Conservation (phyloP, 176 grass and related monocot genomes). For the Ampelocalamus luodianensis region DNA sequence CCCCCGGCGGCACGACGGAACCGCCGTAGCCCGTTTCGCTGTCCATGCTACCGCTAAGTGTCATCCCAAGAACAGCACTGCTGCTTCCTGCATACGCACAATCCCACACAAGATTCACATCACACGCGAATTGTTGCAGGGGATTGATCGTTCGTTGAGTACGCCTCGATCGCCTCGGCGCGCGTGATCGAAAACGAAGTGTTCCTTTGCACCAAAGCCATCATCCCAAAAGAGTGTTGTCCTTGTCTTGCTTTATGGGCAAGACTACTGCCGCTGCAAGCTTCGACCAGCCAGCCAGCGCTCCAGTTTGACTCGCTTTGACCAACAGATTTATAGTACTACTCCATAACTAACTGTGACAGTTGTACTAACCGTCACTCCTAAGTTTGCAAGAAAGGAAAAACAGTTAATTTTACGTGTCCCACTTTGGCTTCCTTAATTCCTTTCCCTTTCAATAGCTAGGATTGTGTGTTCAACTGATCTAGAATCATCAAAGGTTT, state of each 20-base stretch:
- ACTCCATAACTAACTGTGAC: not conserved
- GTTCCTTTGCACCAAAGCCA: constrained; percentile 51
- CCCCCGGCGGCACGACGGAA: not conserved
- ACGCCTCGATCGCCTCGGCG: constrained; percentile 17
- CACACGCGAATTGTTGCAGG: constrained; percentile 31
- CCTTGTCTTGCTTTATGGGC: constrained; percentile 37
- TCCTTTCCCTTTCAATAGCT: not conserved
- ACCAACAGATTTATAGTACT: not conserved
- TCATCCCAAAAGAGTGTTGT: not conserved
- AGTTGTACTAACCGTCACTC: not conserved
- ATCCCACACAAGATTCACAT: not conserved
- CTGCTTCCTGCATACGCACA: constrained; percentile 4
- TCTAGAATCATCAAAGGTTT: not conserved
- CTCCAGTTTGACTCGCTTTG: not conserved
- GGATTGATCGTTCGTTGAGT: constrained; percentile 11
- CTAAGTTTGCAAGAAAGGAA: not conserved
- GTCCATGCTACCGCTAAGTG: not conserved
- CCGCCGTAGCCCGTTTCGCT: not conserved
- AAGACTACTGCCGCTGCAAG: not conserved
- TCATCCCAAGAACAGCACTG: constrained; percentile 24
- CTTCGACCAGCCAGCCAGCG: not conserved
- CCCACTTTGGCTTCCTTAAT: not conserved
- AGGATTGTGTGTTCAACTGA: not conserved
- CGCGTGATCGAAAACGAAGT: constrained; percentile 6
- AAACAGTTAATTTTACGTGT: not conserved